Evolutionary conservation across 345 rosid genomes (phyloP).

Genomic region (Hibiscus trionum): DNA sequence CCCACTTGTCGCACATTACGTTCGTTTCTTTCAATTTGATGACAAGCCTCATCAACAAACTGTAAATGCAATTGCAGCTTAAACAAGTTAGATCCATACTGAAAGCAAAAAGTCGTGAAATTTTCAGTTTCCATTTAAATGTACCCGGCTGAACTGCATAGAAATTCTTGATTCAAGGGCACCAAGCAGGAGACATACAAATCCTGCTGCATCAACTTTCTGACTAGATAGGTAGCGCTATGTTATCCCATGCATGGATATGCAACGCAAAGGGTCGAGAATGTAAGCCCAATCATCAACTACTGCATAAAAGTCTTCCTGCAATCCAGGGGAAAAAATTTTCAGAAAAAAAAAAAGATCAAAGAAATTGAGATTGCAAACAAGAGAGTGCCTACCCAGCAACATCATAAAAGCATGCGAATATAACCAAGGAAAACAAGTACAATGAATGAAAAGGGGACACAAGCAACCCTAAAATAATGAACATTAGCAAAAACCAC

Average conservation of each 20-base stretch:
- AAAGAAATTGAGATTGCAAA: neutral
- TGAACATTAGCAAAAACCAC: neutral
- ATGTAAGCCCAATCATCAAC: conserved; percentile 99
- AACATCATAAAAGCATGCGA: neutral
- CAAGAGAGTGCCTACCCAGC: neutral
- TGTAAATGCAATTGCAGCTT: conserved; percentile 27
- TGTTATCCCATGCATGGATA: conserved; percentile 97
- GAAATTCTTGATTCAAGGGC: conserved; percentile 90
- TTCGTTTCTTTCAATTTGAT: conserved; percentile 88
- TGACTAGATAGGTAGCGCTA: conserved; percentile 96
- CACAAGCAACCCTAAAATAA: neutral
- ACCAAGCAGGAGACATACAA: conserved; percentile 96
- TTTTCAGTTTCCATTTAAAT: conserved; percentile 22
- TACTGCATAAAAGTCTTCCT: conserved; percentile 98
- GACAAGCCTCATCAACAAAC: conserved; percentile 99
- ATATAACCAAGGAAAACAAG: neutral
- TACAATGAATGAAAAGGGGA: neutral
- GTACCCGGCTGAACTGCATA: conserved; percentile 80
- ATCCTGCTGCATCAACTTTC: conserved; percentile 89
- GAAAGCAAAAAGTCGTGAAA: neutral
- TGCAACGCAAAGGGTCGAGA: conserved; percentile 93
- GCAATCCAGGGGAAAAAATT: conserved; percentile 20
- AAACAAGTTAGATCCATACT: conserved; percentile 14
- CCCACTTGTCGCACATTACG: conserved; percentile 86
- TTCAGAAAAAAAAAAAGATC: neutral